phyloP scores from a whole-genome alignment of 352 stramenopile genomes.

The Phytopythium cucurbitacearum region DNA sequence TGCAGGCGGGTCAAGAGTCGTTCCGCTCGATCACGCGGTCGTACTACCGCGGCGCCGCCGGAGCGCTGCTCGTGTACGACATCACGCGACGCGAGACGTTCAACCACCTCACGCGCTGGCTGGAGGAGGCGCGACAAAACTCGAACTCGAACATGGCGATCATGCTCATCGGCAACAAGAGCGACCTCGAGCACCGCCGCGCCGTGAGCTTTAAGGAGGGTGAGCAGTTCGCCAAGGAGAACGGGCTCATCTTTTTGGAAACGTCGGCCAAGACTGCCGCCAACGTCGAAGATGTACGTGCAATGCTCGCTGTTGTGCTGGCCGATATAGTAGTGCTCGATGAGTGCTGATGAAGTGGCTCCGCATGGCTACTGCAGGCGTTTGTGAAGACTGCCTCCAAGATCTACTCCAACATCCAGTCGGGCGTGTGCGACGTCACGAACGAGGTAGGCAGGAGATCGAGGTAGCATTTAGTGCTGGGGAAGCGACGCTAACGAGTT shows the following conservation, averaged over 20 bases:
- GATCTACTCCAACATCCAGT: slow-evolving; percentile 96
- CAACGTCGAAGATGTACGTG: slow-evolving; percentile 98
- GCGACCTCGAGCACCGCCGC: slow-evolving; percentile 94
- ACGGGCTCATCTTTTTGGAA: slow-evolving; percentile 99
- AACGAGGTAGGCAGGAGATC: slow-evolving; percentile 74
- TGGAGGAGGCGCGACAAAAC: slow-evolving; percentile 98
- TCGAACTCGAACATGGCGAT: slow-evolving; percentile 99
- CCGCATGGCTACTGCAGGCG: slow-evolving; percentile 36
- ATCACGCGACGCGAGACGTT: slow-evolving; percentile 99
- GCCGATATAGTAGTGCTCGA: background rate
- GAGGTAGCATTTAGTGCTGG: background rate
- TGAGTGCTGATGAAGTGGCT: background rate
- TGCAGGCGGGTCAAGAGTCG: slow-evolving; percentile 96
- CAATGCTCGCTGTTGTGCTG: background rate
- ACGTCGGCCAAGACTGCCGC: slow-evolving; percentile 98
- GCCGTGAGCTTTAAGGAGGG: slow-evolving; percentile 97
- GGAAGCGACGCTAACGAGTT: background rate
- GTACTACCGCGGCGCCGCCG: slow-evolving; percentile 98
- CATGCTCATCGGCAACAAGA: slow-evolving; percentile 99
- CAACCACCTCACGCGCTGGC: slow-evolving; percentile 97
- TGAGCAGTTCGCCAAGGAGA: slow-evolving; percentile 97
- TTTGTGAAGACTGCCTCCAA: slow-evolving; percentile 96
- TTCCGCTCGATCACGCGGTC: slow-evolving; percentile 99
- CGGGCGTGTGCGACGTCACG: slow-evolving; percentile 91
- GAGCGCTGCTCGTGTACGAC: slow-evolving; percentile 98